Evolutionary conservation across 164 flowering plant genomes (phyloP).

Genomic region (Nymphaea thermarum): DNA sequence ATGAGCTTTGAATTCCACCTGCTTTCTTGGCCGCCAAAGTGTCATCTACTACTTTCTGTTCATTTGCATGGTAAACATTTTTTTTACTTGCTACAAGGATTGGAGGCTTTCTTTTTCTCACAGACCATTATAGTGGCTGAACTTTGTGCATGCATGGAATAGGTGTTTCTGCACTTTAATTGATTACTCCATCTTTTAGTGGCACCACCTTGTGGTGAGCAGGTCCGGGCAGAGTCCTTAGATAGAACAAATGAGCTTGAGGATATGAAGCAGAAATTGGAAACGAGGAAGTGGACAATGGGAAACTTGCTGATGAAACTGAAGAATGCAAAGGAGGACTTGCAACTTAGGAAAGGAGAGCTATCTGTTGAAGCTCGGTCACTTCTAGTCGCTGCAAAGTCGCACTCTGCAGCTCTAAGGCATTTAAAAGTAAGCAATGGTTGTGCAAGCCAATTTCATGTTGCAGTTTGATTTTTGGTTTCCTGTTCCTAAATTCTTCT

Average conservation of each 20-base stretch:
- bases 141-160: constrained; percentile 1
- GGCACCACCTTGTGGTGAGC: constrained; percentile 29
- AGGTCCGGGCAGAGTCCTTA: constrained; percentile 60
- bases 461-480: neutral
- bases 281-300: constrained; percentile 39
- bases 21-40: neutral
- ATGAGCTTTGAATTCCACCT: neutral
- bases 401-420: constrained; percentile 53
- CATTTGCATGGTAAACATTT: too few relatives aligned
- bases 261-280: constrained; percentile 56
- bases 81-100: too few relatives aligned
- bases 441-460: neutral
- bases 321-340: constrained; percentile 36
- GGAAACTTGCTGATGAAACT: constrained; percentile 35
- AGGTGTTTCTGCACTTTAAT: constrained; percentile 17
- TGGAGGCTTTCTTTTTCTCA: neutral
- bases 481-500: neutral
- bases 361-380: constrained; percentile 44
- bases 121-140: neutral
- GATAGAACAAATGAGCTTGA: constrained; percentile 61
- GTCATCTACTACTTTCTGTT: neutral
- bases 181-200: constrained; percentile 35
- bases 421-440: constrained; percentile 47
- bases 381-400: constrained; percentile 51
- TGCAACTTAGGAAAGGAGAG: constrained; percentile 43